Conservation (phyloP, 2,329 filamentous ascomycete genomes). For the Chaetomiaceae sp. region DNA sequence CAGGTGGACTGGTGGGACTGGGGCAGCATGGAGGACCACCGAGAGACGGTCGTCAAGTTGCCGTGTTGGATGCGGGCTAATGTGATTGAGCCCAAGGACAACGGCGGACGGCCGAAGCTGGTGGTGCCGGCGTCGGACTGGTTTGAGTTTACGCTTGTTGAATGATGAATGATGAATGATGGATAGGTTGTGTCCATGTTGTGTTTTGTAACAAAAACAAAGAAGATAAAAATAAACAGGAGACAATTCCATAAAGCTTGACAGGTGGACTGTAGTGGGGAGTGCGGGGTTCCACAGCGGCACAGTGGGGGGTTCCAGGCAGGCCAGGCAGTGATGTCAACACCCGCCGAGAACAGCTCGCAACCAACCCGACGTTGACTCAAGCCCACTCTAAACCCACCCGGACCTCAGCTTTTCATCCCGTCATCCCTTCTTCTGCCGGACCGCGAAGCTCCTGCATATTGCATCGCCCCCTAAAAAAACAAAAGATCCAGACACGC, state of each 20-base stretch:
- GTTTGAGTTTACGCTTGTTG: neutral
- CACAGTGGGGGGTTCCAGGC: too few species aligned
- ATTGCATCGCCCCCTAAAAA: neutral
- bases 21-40: neutral
- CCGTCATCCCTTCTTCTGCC: neutral
- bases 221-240: too few species aligned
- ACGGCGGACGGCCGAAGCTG: neutral
- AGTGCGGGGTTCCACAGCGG: slow-evolving; percentile 11
- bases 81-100: neutral
- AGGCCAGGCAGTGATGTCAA: slow-evolving; percentile 12
- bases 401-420: too few species aligned
- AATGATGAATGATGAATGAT: too few species aligned
- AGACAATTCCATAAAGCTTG: too few species aligned
- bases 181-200: too few species aligned
- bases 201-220: too few species aligned
- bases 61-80: neutral
- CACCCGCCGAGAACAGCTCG: too few species aligned
- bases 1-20: neutral
- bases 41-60: neutral
- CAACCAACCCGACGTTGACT: too few species aligned
- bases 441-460: neutral
- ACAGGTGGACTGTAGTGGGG: neutral
- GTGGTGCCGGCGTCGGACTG: neutral
- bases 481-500: neutral
- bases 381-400: neutral